Percentiles rank a stretch among this genome's conserved stretches.
phyloP scores from a whole-genome alignment of 1,139 yeast genomes.

The Hemisphaericaspora subhashii region DNA sequence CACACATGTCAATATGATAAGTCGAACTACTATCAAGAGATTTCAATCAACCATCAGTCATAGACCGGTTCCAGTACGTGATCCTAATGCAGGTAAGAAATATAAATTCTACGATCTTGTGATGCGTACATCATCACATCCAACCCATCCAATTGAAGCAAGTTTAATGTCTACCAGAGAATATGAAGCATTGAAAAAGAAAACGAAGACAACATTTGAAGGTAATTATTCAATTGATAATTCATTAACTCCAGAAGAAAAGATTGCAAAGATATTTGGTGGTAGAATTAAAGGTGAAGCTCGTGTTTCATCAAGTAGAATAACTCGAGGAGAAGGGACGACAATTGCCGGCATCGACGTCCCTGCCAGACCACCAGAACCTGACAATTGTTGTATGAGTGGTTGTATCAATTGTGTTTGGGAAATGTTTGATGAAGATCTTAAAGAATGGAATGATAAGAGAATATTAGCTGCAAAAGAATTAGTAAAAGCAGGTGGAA shows the following conservation, averaged over 20 bases:
- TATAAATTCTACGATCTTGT: conserved; percentile 42
- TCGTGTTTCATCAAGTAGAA: conserved; percentile 51
- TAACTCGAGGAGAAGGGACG: conserved; percentile 40
- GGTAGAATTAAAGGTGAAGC: conserved; percentile 58
- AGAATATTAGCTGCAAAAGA: conserved; percentile 62
- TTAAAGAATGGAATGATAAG: conserved; percentile 72
- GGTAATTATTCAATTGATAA: conserved; percentile 44
- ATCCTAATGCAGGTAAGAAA: conserved; percentile 8
- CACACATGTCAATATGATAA: background rate
- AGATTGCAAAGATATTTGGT: conserved; percentile 55
- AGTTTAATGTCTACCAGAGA: conserved; percentile 25
- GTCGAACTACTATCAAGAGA: background rate
- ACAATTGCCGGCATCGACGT: conserved; percentile 72
- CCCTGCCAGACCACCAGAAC: conserved; percentile 80
- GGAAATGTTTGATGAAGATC: conserved; percentile 87
- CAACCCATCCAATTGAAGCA: conserved; percentile 34
- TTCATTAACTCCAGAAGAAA: conserved; percentile 44
- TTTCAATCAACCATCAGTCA: background rate
- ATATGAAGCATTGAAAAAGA: conserved; percentile 19
- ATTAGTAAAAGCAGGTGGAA: conserved; percentile 48
- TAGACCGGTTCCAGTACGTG: conserved; percentile 1
- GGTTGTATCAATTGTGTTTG: conserved; percentile 97
- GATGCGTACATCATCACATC: conserved; percentile 32
- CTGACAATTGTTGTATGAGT: conserved; percentile 96
- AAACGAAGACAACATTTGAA: conserved; percentile 36